Evolutionary conservation across 208 protist genomes (phyloP).

Genomic region (Leishmania mexicana): DNA sequence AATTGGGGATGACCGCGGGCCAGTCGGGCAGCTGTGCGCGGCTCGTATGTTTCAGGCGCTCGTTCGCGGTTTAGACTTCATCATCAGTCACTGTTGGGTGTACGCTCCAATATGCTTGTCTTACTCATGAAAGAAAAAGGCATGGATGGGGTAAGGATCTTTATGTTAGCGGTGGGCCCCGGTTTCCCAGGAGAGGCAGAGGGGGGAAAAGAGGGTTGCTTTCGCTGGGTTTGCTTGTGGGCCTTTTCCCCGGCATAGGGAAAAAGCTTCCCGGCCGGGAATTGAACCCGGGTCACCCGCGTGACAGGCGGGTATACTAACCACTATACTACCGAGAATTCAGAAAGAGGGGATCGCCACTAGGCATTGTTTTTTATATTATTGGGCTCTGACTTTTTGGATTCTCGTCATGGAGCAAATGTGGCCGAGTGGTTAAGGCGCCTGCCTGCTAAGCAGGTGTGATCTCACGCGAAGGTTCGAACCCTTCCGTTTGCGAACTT

Average conservation of each 20-base stretch:
- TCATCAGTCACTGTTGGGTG: too few species aligned
- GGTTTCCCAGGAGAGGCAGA: too few species aligned
- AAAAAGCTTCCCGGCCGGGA: constrained; percentile 49
- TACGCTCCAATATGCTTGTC: too few species aligned
- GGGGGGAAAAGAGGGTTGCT: background rate
- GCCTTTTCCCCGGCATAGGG: background rate
- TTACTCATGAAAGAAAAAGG: too few species aligned
- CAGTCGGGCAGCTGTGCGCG: too few species aligned
- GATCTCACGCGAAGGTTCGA: constrained; percentile 93
- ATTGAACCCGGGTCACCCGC: constrained; percentile 54
- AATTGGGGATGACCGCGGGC: too few species aligned
- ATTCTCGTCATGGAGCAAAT: constrained; percentile 41
- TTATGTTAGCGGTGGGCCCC: too few species aligned
- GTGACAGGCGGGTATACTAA: constrained; percentile 57
- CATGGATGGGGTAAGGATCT: too few species aligned
- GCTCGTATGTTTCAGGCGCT: too few species aligned
- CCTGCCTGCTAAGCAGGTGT: constrained; percentile 92
- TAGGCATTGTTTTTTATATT: fast-evolving
- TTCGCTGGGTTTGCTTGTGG: background rate
- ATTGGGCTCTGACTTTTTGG: too few species aligned
- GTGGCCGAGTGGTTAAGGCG: constrained; percentile 92
- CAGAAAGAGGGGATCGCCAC: background rate
- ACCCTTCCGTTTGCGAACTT: constrained; percentile 87
- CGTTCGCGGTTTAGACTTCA: too few species aligned
- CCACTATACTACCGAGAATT: constrained; percentile 55